Evolutionary conservation across 2,329 filamentous ascomycete genomes (phyloP).

Genomic region (Emmonsiellopsis sp.): DNA sequence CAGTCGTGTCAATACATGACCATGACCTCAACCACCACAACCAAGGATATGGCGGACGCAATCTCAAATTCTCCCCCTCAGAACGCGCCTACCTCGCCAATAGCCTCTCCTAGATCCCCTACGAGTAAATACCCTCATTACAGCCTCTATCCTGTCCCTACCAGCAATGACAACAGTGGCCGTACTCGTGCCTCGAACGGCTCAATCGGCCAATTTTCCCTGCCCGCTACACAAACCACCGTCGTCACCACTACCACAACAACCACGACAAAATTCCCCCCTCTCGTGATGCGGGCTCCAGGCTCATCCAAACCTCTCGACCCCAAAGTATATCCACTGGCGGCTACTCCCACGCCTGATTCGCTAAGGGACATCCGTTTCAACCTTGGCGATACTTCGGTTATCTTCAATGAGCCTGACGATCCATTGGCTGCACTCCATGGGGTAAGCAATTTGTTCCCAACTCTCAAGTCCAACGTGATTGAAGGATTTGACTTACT

Average conservation of each 20-base stretch:
- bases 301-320: slow-evolving; percentile 65
- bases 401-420: slow-evolving; percentile 56
- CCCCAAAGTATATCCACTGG: slow-evolving; percentile 82
- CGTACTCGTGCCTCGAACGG: slow-evolving; percentile 15
- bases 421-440: slow-evolving; percentile 44
- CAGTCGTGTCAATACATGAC: background rate
- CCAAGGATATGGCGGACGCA: background rate
- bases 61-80: slow-evolving; percentile 3
- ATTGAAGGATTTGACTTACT: background rate
- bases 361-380: slow-evolving; percentile 71
- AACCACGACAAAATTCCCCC: slow-evolving; percentile 71
- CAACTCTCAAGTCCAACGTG: too few species aligned
- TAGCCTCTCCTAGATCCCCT: slow-evolving; percentile 7
- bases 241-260: slow-evolving; percentile 86
- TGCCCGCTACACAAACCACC: slow-evolving; percentile 56
- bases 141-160: slow-evolving; percentile 17
- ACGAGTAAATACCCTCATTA: slow-evolving; percentile 6
- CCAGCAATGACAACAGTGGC: slow-evolving; percentile 1
- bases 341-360: slow-evolving; percentile 69
- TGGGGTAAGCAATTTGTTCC: slow-evolving; percentile 36
- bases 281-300: slow-evolving; percentile 68
- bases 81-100: slow-evolving; percentile 5
- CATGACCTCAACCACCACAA: background rate
- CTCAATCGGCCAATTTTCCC: slow-evolving; percentile 52
- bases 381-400: slow-evolving; percentile 52